phyloP scores from a whole-genome alignment of 768 basidiomycete species.

The Podaxis sp. region DNA sequence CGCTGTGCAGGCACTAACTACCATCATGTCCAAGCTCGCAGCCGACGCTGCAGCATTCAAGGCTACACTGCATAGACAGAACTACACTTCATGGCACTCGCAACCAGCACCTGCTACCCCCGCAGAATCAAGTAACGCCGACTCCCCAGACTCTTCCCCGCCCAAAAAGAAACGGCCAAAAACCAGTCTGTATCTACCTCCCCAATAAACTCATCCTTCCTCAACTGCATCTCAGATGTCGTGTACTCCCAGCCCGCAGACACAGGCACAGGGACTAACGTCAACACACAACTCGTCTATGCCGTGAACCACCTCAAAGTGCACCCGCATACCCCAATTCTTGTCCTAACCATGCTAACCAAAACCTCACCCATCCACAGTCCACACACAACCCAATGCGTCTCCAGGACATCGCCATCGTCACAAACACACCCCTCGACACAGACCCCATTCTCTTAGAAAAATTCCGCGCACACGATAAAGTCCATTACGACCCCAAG shows the following conservation, averaged over 20 bases:
- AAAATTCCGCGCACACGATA: constrained; percentile 79
- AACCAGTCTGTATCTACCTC: constrained; percentile 42
- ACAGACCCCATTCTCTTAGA: constrained; percentile 68
- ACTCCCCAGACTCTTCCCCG: constrained; percentile 23
- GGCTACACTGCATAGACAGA: constrained; percentile 54
- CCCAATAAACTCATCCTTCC: constrained; percentile 9
- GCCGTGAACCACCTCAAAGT: constrained; percentile 82
- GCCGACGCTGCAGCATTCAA: constrained; percentile 73
- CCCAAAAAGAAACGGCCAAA: constrained; percentile 64
- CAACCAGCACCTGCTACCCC: constrained; percentile 37
- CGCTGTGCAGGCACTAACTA: constrained; percentile 9
- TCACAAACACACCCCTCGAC: constrained; percentile 74
- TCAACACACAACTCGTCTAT: constrained; percentile 85
- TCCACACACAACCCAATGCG: constrained; percentile 77
- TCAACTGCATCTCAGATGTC: constrained; percentile 42
- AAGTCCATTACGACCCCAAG: constrained; percentile 74
- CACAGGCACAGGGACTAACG: constrained; percentile 73
- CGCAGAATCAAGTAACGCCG: constrained; percentile 15
- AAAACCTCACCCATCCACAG: constrained; percentile 23
- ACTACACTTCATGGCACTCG: constrained; percentile 75
- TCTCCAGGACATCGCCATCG: constrained; percentile 81
- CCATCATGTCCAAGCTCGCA: constrained; percentile 60
- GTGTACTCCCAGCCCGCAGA: constrained; percentile 89
- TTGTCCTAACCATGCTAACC: neutral
- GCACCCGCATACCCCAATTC: constrained; percentile 10